phyloP scores from a whole-genome alignment of 257 asterid species.

The Cinchona pubescens region DNA sequence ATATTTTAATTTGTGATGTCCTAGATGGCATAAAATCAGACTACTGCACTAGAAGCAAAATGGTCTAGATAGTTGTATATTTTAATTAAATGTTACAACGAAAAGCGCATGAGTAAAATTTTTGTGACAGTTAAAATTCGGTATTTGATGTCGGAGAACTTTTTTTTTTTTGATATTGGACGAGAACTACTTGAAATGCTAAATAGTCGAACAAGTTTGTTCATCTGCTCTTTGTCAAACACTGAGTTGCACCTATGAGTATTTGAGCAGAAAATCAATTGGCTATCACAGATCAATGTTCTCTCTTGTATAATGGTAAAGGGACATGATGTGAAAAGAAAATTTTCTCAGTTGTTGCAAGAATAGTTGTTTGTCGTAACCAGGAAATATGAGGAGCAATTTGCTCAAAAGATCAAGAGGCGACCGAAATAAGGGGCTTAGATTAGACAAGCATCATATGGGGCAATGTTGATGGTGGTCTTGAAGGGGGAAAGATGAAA shows the following conservation, averaged over 20 bases:
- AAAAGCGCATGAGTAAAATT: not conserved
- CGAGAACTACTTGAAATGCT: not conserved
- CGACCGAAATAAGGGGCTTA: not conserved
- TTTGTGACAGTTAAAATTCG: not conserved
- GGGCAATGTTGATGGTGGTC: not conserved
- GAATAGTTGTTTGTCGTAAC: not conserved
- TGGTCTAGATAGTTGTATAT: too few relatives aligned
- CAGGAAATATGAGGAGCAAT: not conserved
- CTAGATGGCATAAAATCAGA: not conserved
- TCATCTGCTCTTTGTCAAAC: not conserved
- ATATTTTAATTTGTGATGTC: not conserved
- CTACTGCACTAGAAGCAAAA: not conserved
- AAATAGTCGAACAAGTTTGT: not conserved
- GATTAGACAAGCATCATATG: not conserved
- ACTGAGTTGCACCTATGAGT: not conserved
- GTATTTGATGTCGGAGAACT: not conserved
- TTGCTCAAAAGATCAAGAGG: too few relatives aligned
- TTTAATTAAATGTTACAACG: not conserved
- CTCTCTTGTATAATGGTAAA: not conserved
- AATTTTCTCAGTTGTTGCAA: not conserved
- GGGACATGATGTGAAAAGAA: not conserved
- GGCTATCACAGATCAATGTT: not conserved
- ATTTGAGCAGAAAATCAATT: not conserved
- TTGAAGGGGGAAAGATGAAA: too few relatives aligned
- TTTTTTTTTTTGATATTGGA: not conserved